Evolutionary conservation across 257 asterid species (phyloP).

Genomic region (Solanum peruvianum): DNA sequence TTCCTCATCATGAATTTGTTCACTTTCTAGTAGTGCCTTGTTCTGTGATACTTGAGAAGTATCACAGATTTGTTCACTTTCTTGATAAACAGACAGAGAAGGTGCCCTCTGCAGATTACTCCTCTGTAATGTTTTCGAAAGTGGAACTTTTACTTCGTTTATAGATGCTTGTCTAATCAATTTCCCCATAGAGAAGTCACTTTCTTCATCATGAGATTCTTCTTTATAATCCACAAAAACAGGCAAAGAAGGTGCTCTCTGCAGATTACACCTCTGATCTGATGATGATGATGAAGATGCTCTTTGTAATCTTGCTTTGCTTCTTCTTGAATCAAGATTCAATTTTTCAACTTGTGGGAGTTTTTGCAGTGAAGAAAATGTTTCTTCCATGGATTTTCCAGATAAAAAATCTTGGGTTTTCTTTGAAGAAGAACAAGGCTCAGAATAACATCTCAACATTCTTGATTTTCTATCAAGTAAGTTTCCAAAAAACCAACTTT

Average conservation of each 20-base stretch:
- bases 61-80: constrained; percentile 7
- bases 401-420: neutral
- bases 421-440: constrained; percentile 25
- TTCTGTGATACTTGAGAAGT: neutral
- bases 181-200: constrained; percentile 41
- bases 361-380: neutral
- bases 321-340: neutral
- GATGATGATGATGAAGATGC: neutral
- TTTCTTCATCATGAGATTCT: constrained; percentile 31
- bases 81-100: constrained; percentile 10
- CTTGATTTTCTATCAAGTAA: constrained; percentile 30
- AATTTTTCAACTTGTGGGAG: neutral
- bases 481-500: constrained; percentile 68
- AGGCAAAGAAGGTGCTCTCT: constrained; percentile 33
- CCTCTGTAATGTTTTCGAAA: neutral
- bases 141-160: constrained; percentile 9
- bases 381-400: constrained; percentile 1
- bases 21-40: neutral
- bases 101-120: neutral
- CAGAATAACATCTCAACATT: constrained; percentile 41
- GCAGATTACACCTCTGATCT: neutral
- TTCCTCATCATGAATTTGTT: constrained; percentile 22
- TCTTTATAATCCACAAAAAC: neutral
- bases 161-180: constrained; percentile 60
- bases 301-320: neutral